Evolutionary conservation across 306 rosid species (phyloP), one percentile per base, ranked within the genome.

Genomic region (Sicyos edulis): DNA sequence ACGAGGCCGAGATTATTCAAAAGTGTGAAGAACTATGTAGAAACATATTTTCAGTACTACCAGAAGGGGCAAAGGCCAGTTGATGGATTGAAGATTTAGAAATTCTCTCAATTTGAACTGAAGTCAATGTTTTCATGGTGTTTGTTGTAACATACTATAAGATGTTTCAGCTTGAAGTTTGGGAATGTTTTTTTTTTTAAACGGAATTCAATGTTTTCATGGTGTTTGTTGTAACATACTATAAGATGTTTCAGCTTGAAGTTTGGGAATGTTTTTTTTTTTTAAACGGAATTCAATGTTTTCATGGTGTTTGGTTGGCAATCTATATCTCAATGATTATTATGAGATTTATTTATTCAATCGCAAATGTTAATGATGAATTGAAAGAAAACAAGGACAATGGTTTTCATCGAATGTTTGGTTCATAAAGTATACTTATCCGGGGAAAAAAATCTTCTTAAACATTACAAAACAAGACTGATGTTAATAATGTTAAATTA

Each of bases 31-130:
- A 54, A 84, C 71, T 90, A 82, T 75, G 6, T 13, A 0, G 67
- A n/a, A 29, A 74, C 57, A 8, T 86, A 78, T 74, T 84, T 79
- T 54, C 74, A 82, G 40, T 71, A 90, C 81, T 88, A 90, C 72
- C 96, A 88, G 65, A 68, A 78, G 76, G 89, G 88, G 1, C 75
- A 47, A 79, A 84, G 91, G 45, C 19, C 93, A 73, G 83, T 90
- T 53, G 92, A 89, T 58, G 82, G 82, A 63, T 85, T 75, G 7
- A 85, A 75, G 73, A 71, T 87, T 19, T 78, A 75, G 58, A 51
- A 58, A 11, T 17, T 17, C 34, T 10, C 40, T 56, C 26, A 3
- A 21, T 56, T 1, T 22, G 6, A 56, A 55, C 13, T 20, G 52
- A 49, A 21, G 29, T 26, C 29, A 26, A 26, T 26, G 29, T 26